Percentiles rank a stretch among this genome's conserved stretches.
Evolutionary conservation across 768 basidiomycete species (phyloP).

Genomic region (Amanita muscaria): DNA sequence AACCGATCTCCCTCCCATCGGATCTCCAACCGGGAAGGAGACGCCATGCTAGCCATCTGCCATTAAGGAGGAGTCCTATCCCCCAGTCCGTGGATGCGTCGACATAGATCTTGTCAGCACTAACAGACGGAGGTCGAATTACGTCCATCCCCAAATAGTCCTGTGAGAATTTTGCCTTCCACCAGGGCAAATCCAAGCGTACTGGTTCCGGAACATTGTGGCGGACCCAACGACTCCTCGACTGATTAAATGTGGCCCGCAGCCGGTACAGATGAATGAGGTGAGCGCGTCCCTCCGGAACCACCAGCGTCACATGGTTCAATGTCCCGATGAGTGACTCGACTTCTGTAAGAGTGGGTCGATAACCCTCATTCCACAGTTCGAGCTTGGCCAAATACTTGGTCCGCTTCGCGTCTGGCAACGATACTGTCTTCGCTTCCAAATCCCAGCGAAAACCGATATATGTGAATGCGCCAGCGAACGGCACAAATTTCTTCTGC

Average conservation of each 20-base stretch:
- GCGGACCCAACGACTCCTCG: too few species aligned
- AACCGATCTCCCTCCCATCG: slow-evolving; percentile 16
- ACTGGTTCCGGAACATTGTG: too few species aligned
- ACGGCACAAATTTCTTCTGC: slow-evolving; percentile 19
- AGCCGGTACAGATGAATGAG: too few species aligned
- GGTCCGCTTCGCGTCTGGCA: slow-evolving; percentile 22
- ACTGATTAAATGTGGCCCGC: too few species aligned
- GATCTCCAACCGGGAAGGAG: slow-evolving; percentile 2
- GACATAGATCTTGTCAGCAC: slow-evolving; percentile 10
- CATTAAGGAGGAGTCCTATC: slow-evolving; percentile 13
- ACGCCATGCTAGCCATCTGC: slow-evolving; percentile 11
- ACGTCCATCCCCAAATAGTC: too few species aligned
- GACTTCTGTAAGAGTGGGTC: slow-evolving; percentile 14
- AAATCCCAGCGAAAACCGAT: slow-evolving; percentile 32
- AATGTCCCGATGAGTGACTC: slow-evolving; percentile 31
- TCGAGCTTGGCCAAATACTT: slow-evolving; percentile 21
- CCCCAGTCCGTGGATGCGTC: slow-evolving; percentile 19
- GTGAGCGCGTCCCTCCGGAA: slow-evolving; percentile 21
- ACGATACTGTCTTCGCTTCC: slow-evolving; percentile 16
- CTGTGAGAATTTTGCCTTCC: too few species aligned
- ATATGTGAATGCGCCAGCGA: slow-evolving; percentile 22
- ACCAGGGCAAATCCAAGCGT: too few species aligned
- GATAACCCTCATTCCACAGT: slow-evolving; percentile 9
- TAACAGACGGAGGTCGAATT: not conserved
- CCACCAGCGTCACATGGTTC: slow-evolving; percentile 20